Conservation (phyloP, 441 rosid species). For the Raphanus hybrid region DNA sequence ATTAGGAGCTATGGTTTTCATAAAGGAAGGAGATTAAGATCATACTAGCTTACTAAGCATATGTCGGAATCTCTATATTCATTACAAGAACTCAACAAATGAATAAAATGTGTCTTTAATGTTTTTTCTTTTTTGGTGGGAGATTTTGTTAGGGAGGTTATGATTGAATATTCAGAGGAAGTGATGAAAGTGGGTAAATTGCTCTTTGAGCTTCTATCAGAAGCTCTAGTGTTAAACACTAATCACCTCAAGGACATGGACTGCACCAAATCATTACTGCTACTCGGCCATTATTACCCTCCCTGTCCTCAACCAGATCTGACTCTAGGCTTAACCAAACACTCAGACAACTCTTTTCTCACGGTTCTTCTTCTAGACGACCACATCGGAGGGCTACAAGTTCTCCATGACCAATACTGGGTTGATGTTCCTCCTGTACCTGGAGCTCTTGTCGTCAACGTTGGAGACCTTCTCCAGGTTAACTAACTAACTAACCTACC, state of each 20-base stretch:
- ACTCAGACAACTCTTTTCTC: slow-evolving; percentile 39
- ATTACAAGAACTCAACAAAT: too few species aligned
- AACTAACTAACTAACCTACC: not conserved
- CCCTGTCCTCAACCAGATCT: slow-evolving; percentile 50
- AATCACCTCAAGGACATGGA: slow-evolving; percentile 55
- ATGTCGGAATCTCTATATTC: too few species aligned
- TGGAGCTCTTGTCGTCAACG: slow-evolving; percentile 58
- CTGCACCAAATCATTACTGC: slow-evolving; percentile 45
- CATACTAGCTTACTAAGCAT: too few species aligned
- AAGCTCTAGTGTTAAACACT: slow-evolving; percentile 59
- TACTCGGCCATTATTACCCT: slow-evolving; percentile 64
- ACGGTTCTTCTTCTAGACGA: slow-evolving; percentile 54
- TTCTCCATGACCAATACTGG: slow-evolving; percentile 54
- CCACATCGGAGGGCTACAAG: slow-evolving; percentile 64
- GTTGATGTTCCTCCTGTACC: slow-evolving; percentile 51
- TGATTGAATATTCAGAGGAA: slow-evolving; percentile 49
- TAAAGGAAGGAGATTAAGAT: too few species aligned
- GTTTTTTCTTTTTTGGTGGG: not conserved
- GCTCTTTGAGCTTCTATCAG: slow-evolving; percentile 55
- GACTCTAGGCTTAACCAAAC: slow-evolving; percentile 51
- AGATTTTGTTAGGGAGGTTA: slow-evolving; percentile 47
- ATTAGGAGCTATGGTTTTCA: too few species aligned
- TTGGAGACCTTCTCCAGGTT: slow-evolving; percentile 67
- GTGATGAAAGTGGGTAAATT: slow-evolving; percentile 49
- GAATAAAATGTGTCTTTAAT: too few species aligned